phyloP scores from a whole-genome alignment of 441 rosid genomes.

The Kokia cookei region DNA sequence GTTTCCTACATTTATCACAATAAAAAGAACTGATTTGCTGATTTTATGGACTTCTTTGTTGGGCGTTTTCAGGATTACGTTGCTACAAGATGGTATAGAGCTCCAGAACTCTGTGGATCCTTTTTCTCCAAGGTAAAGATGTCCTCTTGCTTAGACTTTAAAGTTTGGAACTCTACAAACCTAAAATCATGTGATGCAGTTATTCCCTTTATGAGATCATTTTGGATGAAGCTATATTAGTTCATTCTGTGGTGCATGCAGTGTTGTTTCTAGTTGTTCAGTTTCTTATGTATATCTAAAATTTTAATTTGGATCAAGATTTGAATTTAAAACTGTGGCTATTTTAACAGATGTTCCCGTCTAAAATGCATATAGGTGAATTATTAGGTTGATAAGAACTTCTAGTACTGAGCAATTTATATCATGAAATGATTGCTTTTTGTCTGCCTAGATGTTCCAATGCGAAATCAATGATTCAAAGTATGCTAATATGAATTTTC shows the following conservation, averaged over 20 bases:
- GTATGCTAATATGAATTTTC: neutral
- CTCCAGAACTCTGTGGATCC: conserved; percentile 95
- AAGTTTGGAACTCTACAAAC: neutral
- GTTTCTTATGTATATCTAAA: neutral
- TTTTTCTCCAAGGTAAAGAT: conserved; percentile 82
- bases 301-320: neutral
- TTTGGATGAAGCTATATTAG: neutral
- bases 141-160: neutral
- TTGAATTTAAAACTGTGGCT: neutral
- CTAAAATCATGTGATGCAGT: neutral
- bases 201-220: neutral
- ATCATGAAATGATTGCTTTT: neutral
- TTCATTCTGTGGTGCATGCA: neutral
- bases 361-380: neutral
- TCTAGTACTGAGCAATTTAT: neutral
- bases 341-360: neutral
- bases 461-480: neutral
- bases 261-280: neutral
- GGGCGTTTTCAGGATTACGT: conserved; percentile 64
- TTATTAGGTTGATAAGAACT: neutral
- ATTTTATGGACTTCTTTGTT: conserved; percentile 3
- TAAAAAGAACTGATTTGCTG: neutral
- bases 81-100: conserved; percentile 96
- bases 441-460: neutral
- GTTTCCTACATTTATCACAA: neutral